A percentile compares a stretch with the other conserved stretches of the same genome.
These are phyloP conservation scores for Pinus albicaulis DNA, from an alignment of 75 land plant genomes.

Conservation along the genomic window DNA sequence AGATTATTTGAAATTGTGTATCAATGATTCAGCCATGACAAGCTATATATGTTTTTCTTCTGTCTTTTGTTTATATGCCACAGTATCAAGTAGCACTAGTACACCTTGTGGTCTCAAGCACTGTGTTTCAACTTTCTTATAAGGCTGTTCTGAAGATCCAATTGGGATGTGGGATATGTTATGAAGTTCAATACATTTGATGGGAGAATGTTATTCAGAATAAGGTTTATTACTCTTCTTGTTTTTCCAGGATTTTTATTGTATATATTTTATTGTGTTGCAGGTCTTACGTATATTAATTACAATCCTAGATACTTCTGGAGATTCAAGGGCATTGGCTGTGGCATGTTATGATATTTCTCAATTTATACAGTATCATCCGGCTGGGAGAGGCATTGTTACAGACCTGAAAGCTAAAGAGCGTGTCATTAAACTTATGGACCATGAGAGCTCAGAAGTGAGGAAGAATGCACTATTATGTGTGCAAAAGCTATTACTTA, in stretches of 20 bases:
- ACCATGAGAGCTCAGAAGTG: conserved; percentile 84
- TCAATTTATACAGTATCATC: conserved; percentile 87
- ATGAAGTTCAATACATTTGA: neutral
- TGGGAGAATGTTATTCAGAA: neutral
- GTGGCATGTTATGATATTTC: conserved; percentile 94
- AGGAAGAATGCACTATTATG: conserved; percentile 84
- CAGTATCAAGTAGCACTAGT: neutral
- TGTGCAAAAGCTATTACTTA: conserved; percentile 89
- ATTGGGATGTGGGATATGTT: neutral
- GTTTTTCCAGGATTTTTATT: neutral
- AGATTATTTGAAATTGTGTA: neutral
- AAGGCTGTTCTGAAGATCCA: neutral
- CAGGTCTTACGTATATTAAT: conserved; percentile 87
- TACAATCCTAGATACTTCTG: conserved; percentile 78
- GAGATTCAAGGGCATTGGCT: conserved; percentile 71
- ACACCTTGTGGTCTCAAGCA: neutral
- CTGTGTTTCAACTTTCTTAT: neutral
- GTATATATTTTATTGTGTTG: conserved; percentile 5
- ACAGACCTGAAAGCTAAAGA: conserved; percentile 88
- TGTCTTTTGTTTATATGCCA: neutral
- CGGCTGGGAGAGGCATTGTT: conserved; percentile 79
- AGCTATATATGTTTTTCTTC: neutral
- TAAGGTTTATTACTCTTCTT: neutral
- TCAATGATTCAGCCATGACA: neutral
- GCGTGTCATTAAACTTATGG: conserved; percentile 85